Conservation (phyloP, 495 filamentous ascomycete genomes). For the Tetracladium marchalianum region DNA sequence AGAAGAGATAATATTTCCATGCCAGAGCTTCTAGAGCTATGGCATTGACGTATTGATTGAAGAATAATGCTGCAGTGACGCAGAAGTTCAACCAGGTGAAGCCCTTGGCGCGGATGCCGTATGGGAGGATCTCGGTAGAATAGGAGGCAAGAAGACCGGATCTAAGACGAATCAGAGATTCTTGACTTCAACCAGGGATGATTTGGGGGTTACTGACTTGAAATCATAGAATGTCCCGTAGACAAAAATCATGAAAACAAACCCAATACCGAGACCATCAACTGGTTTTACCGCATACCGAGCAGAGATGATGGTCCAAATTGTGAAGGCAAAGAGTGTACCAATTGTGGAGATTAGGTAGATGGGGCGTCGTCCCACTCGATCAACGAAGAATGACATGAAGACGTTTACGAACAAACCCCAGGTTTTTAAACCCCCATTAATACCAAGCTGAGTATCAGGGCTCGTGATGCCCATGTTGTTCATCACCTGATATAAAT, state of each 20-base stretch:
- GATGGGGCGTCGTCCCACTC: slow-evolving; percentile 45
- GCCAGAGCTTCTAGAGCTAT: slow-evolving; percentile 39
- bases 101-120: slow-evolving; percentile 46
- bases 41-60: slow-evolving; percentile 50
- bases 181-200: too few species aligned
- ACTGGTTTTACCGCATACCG: background rate
- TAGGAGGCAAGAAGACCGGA: slow-evolving; percentile 51
- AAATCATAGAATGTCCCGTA: background rate
- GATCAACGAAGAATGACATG: slow-evolving; percentile 42
- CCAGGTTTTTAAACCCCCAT: slow-evolving; percentile 43
- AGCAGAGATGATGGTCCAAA: background rate
- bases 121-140: slow-evolving; percentile 53
- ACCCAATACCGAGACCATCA: background rate
- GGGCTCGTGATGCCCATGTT: slow-evolving; percentile 41
- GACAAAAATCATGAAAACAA: slow-evolving; percentile 1
- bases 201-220: too few species aligned
- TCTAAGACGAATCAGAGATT: too few species aligned
- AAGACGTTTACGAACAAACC: slow-evolving; percentile 42
- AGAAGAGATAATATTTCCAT: slow-evolving; percentile 34
- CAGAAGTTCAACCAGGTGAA: slow-evolving; percentile 53
- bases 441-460: slow-evolving; percentile 38
- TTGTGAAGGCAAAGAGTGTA: slow-evolving; percentile 23
- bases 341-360: slow-evolving; percentile 38
- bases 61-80: slow-evolving; percentile 30
- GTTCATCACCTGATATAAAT: slow-evolving; percentile 40